A percentile compares a stretch with the other conserved stretches of the same genome.
Conservation (phyloP, 192 early-diverging fungal species). For the Nowakowskiella sp. region DNA sequence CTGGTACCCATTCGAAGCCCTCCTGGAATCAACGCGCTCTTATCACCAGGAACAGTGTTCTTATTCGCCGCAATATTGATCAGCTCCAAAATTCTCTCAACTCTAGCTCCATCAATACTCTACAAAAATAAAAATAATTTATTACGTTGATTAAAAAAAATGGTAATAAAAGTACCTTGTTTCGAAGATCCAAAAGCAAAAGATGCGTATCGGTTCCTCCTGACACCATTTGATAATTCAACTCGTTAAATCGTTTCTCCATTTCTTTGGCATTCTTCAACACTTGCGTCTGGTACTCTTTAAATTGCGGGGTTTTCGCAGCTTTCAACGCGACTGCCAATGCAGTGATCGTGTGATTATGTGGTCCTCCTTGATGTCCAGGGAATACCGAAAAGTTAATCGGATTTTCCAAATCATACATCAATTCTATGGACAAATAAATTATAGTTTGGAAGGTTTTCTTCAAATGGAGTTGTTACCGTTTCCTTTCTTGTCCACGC, state of each 20-base stretch:
- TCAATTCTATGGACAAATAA: constrained; percentile 36
- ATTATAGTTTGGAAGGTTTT: not conserved
- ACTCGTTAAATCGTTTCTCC: constrained; percentile 63
- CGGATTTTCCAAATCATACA: constrained; percentile 87
- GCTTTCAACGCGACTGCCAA: constrained; percentile 92
- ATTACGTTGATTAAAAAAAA: constrained; percentile 7
- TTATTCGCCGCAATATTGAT: constrained; percentile 98
- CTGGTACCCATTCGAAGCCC: constrained; percentile 81
- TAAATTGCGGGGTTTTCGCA: constrained; percentile 74
- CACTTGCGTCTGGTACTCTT: constrained; percentile 86
- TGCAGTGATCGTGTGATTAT: constrained; percentile 98
- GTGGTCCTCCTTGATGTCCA: constrained; percentile 97
- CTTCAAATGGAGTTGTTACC: constrained; percentile 24
- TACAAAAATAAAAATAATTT: constrained; percentile 18
- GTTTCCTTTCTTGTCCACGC: constrained; percentile 84
- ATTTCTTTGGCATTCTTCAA: constrained; percentile 84
- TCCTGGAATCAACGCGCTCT: constrained; percentile 83
- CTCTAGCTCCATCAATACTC: constrained; percentile 89
- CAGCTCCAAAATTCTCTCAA: constrained; percentile 90
- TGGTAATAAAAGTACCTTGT: constrained; percentile 38
- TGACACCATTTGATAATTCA: constrained; percentile 75
- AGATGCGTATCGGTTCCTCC: constrained; percentile 96
- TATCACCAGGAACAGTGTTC: constrained; percentile 98
- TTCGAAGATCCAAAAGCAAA: constrained; percentile 78
- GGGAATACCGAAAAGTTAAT: constrained; percentile 98